phyloP scores from a whole-genome alignment of 1,284 basidiomycete species.

The Marasmius oreades region DNA sequence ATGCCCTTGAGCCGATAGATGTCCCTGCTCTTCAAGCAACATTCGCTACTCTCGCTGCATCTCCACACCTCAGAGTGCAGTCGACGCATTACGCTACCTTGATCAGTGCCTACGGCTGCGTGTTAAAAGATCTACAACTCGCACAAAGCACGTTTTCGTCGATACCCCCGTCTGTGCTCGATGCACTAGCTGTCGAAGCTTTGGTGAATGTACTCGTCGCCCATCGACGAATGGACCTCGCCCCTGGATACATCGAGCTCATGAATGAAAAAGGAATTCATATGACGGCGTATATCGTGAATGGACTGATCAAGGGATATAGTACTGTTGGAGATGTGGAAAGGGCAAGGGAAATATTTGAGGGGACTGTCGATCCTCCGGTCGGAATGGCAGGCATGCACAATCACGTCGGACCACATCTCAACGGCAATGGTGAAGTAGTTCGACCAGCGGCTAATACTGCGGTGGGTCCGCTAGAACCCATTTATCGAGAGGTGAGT shows the following conservation, averaged over 20 bases:
- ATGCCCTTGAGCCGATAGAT: slow-evolving; percentile 87
- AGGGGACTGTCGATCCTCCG: slow-evolving; percentile 82
- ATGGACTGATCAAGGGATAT: slow-evolving; percentile 89
- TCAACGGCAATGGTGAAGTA: neutral
- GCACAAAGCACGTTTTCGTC: slow-evolving; percentile 81
- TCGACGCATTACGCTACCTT: slow-evolving; percentile 91
- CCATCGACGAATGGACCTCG: slow-evolving; percentile 76
- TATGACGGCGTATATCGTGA: slow-evolving; percentile 96
- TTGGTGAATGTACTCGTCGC: slow-evolving; percentile 86
- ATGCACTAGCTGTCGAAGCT: slow-evolving; percentile 90
- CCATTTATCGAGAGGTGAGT: slow-evolving; percentile 88
- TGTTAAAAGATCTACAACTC: slow-evolving; percentile 72
- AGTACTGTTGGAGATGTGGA: slow-evolving; percentile 71
- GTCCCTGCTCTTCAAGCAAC: slow-evolving; percentile 71
- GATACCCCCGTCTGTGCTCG: slow-evolving; percentile 58
- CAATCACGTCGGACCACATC: slow-evolving; percentile 72
- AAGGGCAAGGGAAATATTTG: slow-evolving; percentile 76
- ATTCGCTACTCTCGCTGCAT: slow-evolving; percentile 60
- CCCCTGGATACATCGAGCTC: slow-evolving; percentile 65
- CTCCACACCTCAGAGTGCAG: slow-evolving; percentile 58
- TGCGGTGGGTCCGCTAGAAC: slow-evolving; percentile 39
- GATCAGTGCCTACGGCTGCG: slow-evolving; percentile 89
- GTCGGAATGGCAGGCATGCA: slow-evolving; percentile 86
- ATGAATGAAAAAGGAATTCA: slow-evolving; percentile 69
- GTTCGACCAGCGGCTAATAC: slow-evolving; percentile 31